Conservation (phyloP, 306 rosid species). For the Begonia loranthoides region DNA sequence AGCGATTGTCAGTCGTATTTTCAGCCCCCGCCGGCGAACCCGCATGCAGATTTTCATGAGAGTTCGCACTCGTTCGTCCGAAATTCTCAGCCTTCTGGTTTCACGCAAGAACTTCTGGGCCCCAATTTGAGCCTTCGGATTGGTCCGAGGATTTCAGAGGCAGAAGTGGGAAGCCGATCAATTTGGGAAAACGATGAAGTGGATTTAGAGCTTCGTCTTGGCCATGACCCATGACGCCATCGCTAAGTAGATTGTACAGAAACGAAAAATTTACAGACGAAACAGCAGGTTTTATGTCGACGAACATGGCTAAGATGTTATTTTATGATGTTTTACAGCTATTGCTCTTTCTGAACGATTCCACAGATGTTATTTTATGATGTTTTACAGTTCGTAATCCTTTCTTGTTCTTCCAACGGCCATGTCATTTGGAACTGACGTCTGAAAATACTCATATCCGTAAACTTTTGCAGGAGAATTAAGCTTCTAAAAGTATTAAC, state of each 20-base stretch:
- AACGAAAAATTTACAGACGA: no score
- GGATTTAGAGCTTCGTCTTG: slow-evolving; percentile 90
- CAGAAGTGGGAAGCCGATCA: slow-evolving; percentile 13
- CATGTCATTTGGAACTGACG: no score
- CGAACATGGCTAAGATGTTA: no score
- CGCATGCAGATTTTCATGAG: slow-evolving; percentile 1
- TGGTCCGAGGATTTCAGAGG: slow-evolving; percentile 25
- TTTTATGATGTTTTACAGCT: no score
- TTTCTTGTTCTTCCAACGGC: no score
- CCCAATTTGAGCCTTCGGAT: slow-evolving; percentile 55
- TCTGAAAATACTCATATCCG: no score
- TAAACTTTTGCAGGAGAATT: no score
- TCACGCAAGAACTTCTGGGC: slow-evolving; percentile 34
- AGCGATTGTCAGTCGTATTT: slow-evolving; percentile 13
- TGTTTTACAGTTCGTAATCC: no score
- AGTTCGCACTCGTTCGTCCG: slow-evolving; percentile 13
- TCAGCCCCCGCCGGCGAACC: slow-evolving; percentile 20
- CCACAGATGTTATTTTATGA: no score
- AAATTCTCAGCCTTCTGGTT: slow-evolving; percentile 18
- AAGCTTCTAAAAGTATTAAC: no score
- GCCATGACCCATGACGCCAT: slow-evolving; percentile 33
- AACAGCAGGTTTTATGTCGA: no score
- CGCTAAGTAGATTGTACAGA: background rate
- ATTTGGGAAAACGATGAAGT: slow-evolving; percentile 33
- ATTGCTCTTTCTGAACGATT: no score